Evolutionary conservation across 345 rosid species (phyloP), one percentile per base, ranked within the genome.

Genomic region (Eucalyptus rudis): DNA sequence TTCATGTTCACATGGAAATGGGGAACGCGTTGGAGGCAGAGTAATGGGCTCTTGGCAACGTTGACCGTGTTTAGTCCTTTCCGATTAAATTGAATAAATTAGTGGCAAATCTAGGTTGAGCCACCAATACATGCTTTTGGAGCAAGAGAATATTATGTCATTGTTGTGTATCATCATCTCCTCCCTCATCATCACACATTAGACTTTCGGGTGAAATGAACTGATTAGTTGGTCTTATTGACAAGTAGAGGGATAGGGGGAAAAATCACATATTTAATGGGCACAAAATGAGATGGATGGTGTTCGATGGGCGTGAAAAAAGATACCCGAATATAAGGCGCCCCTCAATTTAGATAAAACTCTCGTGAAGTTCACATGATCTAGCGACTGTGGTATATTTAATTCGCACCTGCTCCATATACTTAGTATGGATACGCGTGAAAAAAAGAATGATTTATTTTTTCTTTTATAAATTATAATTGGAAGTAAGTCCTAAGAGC

Each of bases 331-430:
- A 4, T 20, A 52, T 20, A 7, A 4, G 52, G 58, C 2, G 2
- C 58, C 45, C 0, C 25, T 36, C 1, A 3, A 71, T 19, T 71
- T 71, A 3, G 12, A 12, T 19, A 71, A 43, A 19, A 7, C 14
- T 10, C 27, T 20, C 1, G 45, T 22, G 24, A 68, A 7, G 24
- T 33, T 33, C 10, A 7, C 25, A 68, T 9, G 25, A 68, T 17
- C 4, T 17, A 5, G 2, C 7, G 47, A 20, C 0, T 0, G 7
- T 36, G 15, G 2, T 5, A 7, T 36, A 2, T 14, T 36, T 5
- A 5, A 71, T 71, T 36, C 2, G 2, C 14, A 71, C 14, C 2
- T 3, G 4, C 44, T 71, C 14, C 1, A 24, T 2, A 13, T n/a
- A 31, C 45, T 16, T 5, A 19, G 0, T 68, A 31, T 4, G 36